Conservation (phyloP, 352 stramenopile species). For the Halophytophthora batemanensis region DNA sequence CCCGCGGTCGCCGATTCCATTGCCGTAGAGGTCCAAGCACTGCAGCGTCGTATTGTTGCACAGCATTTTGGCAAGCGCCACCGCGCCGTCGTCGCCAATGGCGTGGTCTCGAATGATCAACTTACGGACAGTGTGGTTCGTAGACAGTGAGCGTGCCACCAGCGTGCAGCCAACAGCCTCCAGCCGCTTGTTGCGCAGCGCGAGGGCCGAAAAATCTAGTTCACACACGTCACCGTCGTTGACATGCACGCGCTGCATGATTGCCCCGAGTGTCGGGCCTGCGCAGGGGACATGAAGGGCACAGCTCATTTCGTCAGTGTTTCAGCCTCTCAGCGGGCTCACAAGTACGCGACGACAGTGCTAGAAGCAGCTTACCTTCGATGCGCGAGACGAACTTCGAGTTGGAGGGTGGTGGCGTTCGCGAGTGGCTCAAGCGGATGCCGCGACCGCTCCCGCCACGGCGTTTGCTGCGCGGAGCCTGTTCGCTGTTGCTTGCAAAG, state of each 20-base stretch:
- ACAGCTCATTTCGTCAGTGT: slow-evolving; percentile 2
- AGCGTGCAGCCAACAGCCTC: slow-evolving; percentile 49
- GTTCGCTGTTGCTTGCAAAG: neutral
- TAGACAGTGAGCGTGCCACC: slow-evolving; percentile 60
- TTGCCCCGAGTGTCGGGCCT: slow-evolving; percentile 52
- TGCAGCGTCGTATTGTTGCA: slow-evolving; percentile 66
- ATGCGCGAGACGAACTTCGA: slow-evolving; percentile 5
- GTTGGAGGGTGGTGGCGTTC: slow-evolving; percentile 6
- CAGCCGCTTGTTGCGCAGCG: slow-evolving; percentile 52
- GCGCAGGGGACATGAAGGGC: neutral
- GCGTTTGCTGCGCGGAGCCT: slow-evolving; percentile 10
- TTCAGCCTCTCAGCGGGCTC: neutral
- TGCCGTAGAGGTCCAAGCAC: slow-evolving; percentile 65
- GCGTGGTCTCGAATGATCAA: slow-evolving; percentile 67
- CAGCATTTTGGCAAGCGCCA: slow-evolving; percentile 69
- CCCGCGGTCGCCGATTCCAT: slow-evolving; percentile 64
- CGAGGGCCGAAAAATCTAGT: slow-evolving; percentile 67
- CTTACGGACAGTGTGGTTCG: slow-evolving; percentile 57
- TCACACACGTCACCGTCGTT: slow-evolving; percentile 67
- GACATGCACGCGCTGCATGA: slow-evolving; percentile 49
- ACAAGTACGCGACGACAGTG: neutral
- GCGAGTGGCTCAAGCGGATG: neutral
- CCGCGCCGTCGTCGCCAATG: slow-evolving; percentile 59
- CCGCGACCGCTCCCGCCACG: neutral
- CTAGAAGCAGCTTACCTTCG: slow-evolving; percentile 17